Base-by-base conservation (phyloP, 805 yeast genomes). In the Schwanniomyces vanrijiae region DNA sequence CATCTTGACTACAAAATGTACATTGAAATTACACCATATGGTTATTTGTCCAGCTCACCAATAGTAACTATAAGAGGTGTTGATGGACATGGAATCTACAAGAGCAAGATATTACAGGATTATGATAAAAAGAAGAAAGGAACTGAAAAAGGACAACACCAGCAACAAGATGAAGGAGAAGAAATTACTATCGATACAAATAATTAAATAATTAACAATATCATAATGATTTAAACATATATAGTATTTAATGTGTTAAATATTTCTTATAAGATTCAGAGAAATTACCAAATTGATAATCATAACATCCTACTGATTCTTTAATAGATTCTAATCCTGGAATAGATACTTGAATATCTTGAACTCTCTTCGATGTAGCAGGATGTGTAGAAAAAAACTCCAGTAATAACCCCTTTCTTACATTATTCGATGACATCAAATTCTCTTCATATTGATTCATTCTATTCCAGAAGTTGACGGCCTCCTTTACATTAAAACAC, bases 381-480 rank as follows among this genome's bases (percentile, higher is more conserved):
- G 99, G 99, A 68, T 94, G 99, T 0, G 98, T 90, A 14, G 90
- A 82, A 45, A 92, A 64, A 58, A 65, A 90, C 74, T 90, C 90
- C 13, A 83, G 79, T 11, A 70, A 54, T 1, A 52, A 50, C 4
- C 68, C 73, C 48, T 52, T 54, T 31, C 41, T 43, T 24, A 28
- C 33, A 22, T 59, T 55, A 42, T 39, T 38, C 1, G 42, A 42
- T 6, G 72, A 66, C 59, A 80, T 85, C 59, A 69, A 73, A 19
- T 65, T 38, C n/a, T 52, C 43, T 52, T 73, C 77, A 46, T 53
- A 63, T 20, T 46, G 44, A 28, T 80, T 65, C 97, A 92, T 91
- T 46, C 96, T 76, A 44, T 76, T 65, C 99, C 99, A 94, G 47
- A 94, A 77, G 9, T 68, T 69, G 0, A 86, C 80, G 0, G 96